A percentile compares a stretch with the other conserved stretches of the same genome.
Evolutionary conservation across 371 early-diverging fungal species (phyloP).

Genomic region (Mucor mucedo): DNA sequence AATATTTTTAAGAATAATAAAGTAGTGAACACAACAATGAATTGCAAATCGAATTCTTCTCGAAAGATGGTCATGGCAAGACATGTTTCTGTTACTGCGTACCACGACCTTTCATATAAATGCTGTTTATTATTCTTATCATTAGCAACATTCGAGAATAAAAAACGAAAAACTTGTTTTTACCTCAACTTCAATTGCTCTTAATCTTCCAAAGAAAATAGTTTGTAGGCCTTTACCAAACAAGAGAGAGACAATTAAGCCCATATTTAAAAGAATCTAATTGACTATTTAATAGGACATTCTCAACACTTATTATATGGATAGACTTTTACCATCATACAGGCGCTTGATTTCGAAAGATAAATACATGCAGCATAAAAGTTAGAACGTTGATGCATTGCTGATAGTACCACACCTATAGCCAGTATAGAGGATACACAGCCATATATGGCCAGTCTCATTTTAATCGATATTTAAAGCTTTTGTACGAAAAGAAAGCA

Average conservation of each 20-base stretch:
- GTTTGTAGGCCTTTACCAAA: conserved; percentile 76
- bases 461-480: conserved; percentile 16
- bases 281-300: not conserved
- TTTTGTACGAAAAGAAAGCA: not conserved
- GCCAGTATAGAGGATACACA: conserved; percentile 74
- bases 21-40: conserved; percentile 80
- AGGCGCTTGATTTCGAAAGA: conserved; percentile 84
- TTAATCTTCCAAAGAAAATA: conserved; percentile 89
- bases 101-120: conserved; percentile 94
- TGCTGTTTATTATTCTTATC: conserved; percentile 59
- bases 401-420: conserved; percentile 69
- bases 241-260: conserved; percentile 75
- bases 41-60: conserved; percentile 90
- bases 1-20: conserved; percentile 91
- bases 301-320: not conserved
- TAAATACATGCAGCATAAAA: conserved; percentile 91
- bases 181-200: conserved; percentile 92
- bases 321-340: conserved; percentile 71
- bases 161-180: not conserved
- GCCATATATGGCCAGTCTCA: conserved; percentile 81
- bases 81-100: conserved; percentile 94
- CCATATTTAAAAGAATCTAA: conserved; percentile 84
- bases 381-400: conserved; percentile 77
- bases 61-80: conserved; percentile 96
- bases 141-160: not conserved